These are phyloP conservation scores for Choanephora cucurbitarum DNA, from an alignment of 371 early-diverging fungal species.

Conservation along the genomic window DNA sequence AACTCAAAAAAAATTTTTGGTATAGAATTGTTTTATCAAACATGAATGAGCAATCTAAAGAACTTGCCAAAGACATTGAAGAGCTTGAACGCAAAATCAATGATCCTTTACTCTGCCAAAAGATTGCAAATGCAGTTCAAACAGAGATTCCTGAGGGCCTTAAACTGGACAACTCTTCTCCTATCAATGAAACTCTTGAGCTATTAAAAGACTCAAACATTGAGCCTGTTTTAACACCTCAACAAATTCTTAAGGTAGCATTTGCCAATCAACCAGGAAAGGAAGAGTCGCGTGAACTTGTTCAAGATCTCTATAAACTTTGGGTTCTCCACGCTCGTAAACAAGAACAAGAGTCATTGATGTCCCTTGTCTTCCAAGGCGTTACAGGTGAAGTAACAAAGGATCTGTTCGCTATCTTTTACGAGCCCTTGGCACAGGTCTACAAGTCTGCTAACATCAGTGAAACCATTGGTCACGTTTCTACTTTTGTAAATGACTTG, in stretches of 20 bases:
- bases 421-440: constrained; percentile 65
- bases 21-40: constrained; percentile 54
- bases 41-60: constrained; percentile 54
- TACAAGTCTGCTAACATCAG: constrained; percentile 70
- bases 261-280: constrained; percentile 26
- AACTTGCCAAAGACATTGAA: constrained; percentile 53
- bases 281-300: constrained; percentile 28
- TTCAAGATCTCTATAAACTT: constrained; percentile 48
- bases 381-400: constrained; percentile 65
- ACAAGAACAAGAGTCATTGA: constrained; percentile 59
- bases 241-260: constrained; percentile 44
- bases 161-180: not conserved
- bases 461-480: constrained; percentile 59
- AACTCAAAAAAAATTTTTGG: not conserved
- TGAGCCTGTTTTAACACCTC: constrained; percentile 42
- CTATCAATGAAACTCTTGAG: constrained; percentile 32
- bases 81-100: constrained; percentile 48
- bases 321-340: constrained; percentile 53
- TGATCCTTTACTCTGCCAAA: constrained; percentile 54
- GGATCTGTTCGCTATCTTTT: constrained; percentile 66
- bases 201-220: constrained; percentile 48
- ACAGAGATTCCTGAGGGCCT: constrained; percentile 25
- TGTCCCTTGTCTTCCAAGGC: constrained; percentile 62
- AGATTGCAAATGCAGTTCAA: constrained; percentile 58
- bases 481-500: constrained; percentile 61